Base-by-base conservation (phyloP, 1,284 basidiomycete genomes). In the Rugosomyces carneus region DNA sequence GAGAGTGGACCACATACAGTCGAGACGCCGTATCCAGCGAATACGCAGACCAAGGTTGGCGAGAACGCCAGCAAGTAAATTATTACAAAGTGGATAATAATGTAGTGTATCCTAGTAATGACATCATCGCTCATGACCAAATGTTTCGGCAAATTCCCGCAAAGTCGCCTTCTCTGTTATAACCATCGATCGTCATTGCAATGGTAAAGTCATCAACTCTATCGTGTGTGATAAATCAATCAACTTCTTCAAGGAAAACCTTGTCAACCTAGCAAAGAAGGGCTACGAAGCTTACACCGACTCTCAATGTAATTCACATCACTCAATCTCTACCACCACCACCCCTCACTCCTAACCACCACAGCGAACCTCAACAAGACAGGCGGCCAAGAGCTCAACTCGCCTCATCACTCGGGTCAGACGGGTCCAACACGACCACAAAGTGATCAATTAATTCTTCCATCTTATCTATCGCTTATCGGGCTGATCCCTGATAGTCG, bases 231-330 rank as follows among this genome's bases (percentile, higher is more conserved):
- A 16, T 32, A 35, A 29, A 42, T 24, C 31, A 16, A 29, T 29
- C 24, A 52, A 42, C 1, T 26, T 24, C n/a, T 6, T 20, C 9
- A 24, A 84, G 85, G 81, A 86, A 47, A 70, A 59, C 47, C 74
- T 88, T 51, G 70, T 86, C 31, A 77, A 76, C 52, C 60, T 89
- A 53, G 85, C 83, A 10, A 82, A 86, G 64, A 60, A 86, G 60
- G 79, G 81, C 54, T 62, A 67, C 53, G 58, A 72, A 34, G 69
- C 78, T 55, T 80, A 84, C 64, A 60, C 65, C 50, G 57, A 69
- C 13, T 71, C 69, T 18, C 62, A 67, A 23, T 55, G 66, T 66
- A 53, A 53, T 52, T 47, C 15, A 42, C n/a, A n/a, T n/a, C n/a
- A n/a, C n/a, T 41, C 45, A 18, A 42, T 43, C 41, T 26, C 40